Conservation (phyloP, 169 alveolate species). For the Plasmodium coatneyi region DNA sequence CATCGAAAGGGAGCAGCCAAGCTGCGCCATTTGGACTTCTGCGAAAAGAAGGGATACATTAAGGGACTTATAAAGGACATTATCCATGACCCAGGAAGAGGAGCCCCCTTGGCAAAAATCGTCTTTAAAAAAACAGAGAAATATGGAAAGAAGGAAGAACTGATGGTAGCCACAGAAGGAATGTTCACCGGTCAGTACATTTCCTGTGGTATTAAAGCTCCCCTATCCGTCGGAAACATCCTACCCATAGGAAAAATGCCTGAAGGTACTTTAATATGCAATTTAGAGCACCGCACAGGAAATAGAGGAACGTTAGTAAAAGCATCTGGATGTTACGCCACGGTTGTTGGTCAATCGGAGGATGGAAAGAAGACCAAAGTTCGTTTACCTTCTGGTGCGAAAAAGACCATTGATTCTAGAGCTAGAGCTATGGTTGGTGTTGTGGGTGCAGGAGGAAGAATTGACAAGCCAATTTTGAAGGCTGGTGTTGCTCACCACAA, state of each 20-base stretch:
- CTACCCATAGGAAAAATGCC: conserved; percentile 98
- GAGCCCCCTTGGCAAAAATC: conserved; percentile 98
- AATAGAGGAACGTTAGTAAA: conserved; percentile 99
- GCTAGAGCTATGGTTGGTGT: conserved; percentile 98
- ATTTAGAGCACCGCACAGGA: conserved; percentile 97
- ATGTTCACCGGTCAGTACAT: conserved; percentile 98
- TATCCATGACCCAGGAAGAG: conserved; percentile 99
- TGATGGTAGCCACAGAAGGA: conserved; percentile 99
- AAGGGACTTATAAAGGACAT: conserved; percentile 98
- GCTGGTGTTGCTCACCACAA: conserved; percentile 99
- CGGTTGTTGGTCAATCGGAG: conserved; percentile 96
- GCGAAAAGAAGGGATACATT: conserved; percentile 94
- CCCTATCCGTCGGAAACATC: conserved; percentile 97
- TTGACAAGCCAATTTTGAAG: conserved; percentile 98
- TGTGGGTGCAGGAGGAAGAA: conserved; percentile 99
- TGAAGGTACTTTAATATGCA: conserved; percentile 98
- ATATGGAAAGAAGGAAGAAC: conserved; percentile 95
- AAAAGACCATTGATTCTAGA: conserved; percentile 92
- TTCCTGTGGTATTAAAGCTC: conserved; percentile 98
- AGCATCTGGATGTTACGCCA: conserved; percentile 98
- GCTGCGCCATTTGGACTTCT: conserved; percentile 95
- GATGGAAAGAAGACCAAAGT: conserved; percentile 97
- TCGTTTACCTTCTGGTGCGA: conserved; percentile 98
- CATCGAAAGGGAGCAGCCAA: conserved; percentile 97
- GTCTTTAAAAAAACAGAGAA: conserved; percentile 97